phyloP scores from a whole-genome alignment of 257 asterid genomes.

The Thymus quinquecostatus region DNA sequence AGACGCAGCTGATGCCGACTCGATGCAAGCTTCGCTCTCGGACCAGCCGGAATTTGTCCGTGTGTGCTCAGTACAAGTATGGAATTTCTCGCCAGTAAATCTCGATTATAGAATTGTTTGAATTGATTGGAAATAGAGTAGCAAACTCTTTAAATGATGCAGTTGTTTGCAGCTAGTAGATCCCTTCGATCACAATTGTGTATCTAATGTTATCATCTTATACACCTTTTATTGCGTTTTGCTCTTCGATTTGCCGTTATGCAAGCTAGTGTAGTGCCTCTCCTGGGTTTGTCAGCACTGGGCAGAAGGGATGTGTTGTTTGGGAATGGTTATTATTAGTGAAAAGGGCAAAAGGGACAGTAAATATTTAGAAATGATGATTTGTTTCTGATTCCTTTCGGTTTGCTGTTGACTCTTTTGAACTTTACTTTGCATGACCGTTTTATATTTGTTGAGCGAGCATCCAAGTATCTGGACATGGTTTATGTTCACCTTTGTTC shows the following conservation, averaged over 20 bases:
- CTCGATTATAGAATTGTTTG: slow-evolving; percentile 2
- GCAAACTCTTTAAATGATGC: slow-evolving; percentile 10
- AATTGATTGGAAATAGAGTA: neutral
- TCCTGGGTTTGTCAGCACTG: neutral
- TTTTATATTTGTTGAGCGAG: neutral
- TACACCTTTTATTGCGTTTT: neutral
- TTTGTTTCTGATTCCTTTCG: slow-evolving; percentile 4
- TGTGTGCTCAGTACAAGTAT: slow-evolving; percentile 64
- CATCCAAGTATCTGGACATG: slow-evolving; percentile 12
- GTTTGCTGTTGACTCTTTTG: neutral
- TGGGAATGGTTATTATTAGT: slow-evolving; percentile 10
- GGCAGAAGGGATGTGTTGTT: slow-evolving; percentile 1
- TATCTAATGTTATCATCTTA: neutral
- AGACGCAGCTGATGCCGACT: slow-evolving; percentile 39
- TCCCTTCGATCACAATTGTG: neutral
- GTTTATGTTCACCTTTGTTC: slow-evolving; percentile 26
- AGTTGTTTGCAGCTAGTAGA: neutral
- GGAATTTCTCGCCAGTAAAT: slow-evolving; percentile 9
- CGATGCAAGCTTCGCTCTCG: slow-evolving; percentile 42
- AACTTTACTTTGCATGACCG: neutral
- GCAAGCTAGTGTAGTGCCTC: neutral
- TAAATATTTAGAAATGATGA: slow-evolving; percentile 1
- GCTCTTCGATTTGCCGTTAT: neutral
- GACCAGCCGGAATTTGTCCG: slow-evolving; percentile 41
- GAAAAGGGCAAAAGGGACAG: neutral